phyloP scores from a whole-genome alignment of 2,329 filamentous ascomycete genomes.

The Fusarium falciforme region DNA sequence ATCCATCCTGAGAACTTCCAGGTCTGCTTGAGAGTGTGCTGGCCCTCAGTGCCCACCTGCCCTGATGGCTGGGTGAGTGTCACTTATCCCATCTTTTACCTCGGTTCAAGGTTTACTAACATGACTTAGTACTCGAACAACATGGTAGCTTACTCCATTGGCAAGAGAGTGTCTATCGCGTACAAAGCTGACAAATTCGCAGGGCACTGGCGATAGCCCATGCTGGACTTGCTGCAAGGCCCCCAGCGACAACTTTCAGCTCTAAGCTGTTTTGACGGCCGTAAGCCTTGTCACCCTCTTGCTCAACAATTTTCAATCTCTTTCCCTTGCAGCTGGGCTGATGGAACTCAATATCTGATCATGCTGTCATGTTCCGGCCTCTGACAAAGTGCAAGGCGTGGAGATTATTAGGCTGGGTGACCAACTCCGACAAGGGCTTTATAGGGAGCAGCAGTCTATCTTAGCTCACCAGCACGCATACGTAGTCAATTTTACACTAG shows the following conservation, averaged over 20 bases:
- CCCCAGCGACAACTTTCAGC: not conserved
- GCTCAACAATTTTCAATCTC: not conserved
- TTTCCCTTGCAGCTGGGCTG: not conserved
- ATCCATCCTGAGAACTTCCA: not conserved
- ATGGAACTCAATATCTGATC: not conserved
- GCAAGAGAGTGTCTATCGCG: not conserved
- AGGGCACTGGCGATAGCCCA: slow-evolving; percentile 6
- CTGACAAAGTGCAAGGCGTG: not conserved
- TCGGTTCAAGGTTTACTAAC: not conserved
- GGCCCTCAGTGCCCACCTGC: not conserved
- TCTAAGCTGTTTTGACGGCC: not conserved
- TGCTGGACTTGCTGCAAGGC: slow-evolving; percentile 33
- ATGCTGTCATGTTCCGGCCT: not conserved
- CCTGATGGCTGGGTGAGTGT: slow-evolving; percentile 24
- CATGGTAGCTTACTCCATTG: not conserved
- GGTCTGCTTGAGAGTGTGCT: slow-evolving; percentile 12
- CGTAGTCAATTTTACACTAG: not conserved
- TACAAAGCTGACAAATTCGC: not conserved
- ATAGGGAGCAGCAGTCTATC: not conserved
- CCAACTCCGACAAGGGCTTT: not conserved
- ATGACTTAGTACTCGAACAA: not conserved
- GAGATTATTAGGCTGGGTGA: not conserved
- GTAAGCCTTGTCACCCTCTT: not conserved
- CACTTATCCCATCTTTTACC: fast-evolving
- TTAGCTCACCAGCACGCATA: not conserved